Evolutionary conservation across 768 basidiomycete species (phyloP), one percentile per base, ranked within the genome.

Genomic region (Boletales sp.): DNA sequence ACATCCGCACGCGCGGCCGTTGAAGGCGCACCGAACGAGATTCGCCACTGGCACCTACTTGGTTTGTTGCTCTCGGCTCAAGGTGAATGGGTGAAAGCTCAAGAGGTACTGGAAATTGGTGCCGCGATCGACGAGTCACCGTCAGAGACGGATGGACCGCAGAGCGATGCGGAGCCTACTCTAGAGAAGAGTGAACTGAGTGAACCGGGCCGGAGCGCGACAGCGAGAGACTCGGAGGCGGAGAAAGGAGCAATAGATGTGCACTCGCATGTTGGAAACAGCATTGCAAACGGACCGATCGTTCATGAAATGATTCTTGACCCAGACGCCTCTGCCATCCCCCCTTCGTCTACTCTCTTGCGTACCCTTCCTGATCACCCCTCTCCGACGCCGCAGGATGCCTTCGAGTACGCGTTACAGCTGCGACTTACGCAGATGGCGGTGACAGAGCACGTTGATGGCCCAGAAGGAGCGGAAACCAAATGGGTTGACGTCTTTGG

Each of bases 11-110:
- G 85, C 7, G 60, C 72, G 4, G 88, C 93, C 1, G 82, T 95
- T 3, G 87, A 94, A 63, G 74, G 76, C 7, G 81, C 86, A 30
- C 73, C 85, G 0, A 70, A 66, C 31, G 76, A 80, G 51, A 66
- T 89, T 21, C 78, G 90, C 37, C 86, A 88, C 46, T 97, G 94
- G 94, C 95, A 97, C 68, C 78, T 97, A 14, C 76, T 97, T 0
- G 92, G 88, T 0, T 71, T 97, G 5, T 67, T 95, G 11, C 74
- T 94, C n/a, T 83, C 84, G 0, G 85, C 87, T 9, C 72, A 75
- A 28, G 90, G 87, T 54, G 84, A 92, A 56, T 91, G 90, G 89
- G 69, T 69, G 32, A 87, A 84, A 11, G 92, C 94, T 0, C 72
- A 72, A 31, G 82, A 83, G 51, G 83, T 94, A 4, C 67, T 94